phyloP scores from a whole-genome alignment of 345 rosid species.

The Camelina sativa region DNA sequence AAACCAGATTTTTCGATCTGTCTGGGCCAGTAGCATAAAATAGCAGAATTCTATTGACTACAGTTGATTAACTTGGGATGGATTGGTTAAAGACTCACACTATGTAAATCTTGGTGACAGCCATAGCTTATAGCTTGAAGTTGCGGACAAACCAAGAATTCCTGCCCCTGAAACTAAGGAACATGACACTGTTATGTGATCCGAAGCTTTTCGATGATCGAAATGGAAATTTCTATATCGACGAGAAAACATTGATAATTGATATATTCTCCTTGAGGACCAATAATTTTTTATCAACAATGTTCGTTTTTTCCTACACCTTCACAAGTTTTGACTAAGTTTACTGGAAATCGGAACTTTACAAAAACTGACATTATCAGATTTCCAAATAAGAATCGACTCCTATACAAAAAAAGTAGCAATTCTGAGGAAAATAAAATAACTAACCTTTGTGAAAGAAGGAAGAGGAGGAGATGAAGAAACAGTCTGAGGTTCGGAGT shows the following conservation, averaged over 20 bases:
- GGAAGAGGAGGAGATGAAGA: not conserved
- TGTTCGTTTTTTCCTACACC: not conserved
- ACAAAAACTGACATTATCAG: not conserved
- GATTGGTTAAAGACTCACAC: slow-evolving; percentile 51
- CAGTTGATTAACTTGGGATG: not conserved
- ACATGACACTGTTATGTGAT: not conserved
- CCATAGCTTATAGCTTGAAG: slow-evolving; percentile 48
- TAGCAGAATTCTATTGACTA: not conserved
- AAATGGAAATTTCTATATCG: not conserved
- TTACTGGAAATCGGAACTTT: not conserved
- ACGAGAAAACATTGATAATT: not conserved
- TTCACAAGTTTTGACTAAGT: not conserved
- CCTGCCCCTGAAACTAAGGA: slow-evolving; percentile 26
- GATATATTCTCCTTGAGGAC: not conserved
- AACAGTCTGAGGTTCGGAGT: slow-evolving; percentile 26
- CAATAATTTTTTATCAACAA: slow-evolving; percentile 1
- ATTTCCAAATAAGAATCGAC: not conserved
- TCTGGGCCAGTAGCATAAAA: not conserved
- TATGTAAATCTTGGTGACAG: slow-evolving; percentile 61
- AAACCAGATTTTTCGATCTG: not conserved
- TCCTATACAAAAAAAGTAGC: not conserved
- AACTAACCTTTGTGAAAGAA: slow-evolving; percentile 27
- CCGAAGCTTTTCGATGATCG: not conserved
- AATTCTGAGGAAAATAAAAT: not conserved
- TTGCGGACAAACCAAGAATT: slow-evolving; percentile 1